Evolutionary conservation across 1,284 basidiomycete genomes (phyloP), one percentile per base, ranked within the genome.

Genomic region (Cerrena zonata): DNA sequence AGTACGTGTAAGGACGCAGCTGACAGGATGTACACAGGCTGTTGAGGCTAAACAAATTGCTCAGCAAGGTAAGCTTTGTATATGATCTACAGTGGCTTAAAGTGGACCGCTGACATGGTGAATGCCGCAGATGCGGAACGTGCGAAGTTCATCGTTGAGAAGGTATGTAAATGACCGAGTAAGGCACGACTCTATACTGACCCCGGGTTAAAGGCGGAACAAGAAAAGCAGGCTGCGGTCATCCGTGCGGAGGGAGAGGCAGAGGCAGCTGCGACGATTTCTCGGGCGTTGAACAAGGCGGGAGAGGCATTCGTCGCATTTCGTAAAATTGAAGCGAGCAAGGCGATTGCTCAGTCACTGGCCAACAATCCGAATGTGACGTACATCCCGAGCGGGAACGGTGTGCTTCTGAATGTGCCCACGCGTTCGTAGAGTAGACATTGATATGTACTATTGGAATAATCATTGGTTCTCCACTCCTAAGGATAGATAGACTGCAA

Each of bases 1-100:
- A 13, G 4, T 43, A 10, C 44, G 15, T 26, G 44, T 21, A 5
- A 23, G 25, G 5, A 3, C 18, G 44, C n/a, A n/a, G n/a, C 7
- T 27, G n/a, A 27, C 4, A 5, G n/a, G 18, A 48, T 34, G 18
- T 53, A 37, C 48, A 21, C 45, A 78, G 84, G 96, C 96, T 30
- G 96, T 99, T 15, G 96, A 99, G 74, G 94, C 95, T 53, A 99
- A 99, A 71, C 92, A 95, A 69, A 94, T 95, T 65, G 93, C 92
- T 22, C 93, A 94, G 66, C 93, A 95, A 79, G 90, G 90, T 86
- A 65, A 52, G 72, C 61, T 4, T 40, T n/a, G 13, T 19, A 45
- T 22, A 25, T 34, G 12, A 40, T 44, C n/a, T 34, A 15, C 30
- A 34, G 15, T 34, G 30, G 7, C 7, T 15, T 34, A 7, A 34